Evolutionary conservation across 192 early-diverging fungal genomes (phyloP).

Genomic region (Coemansia furcata): DNA sequence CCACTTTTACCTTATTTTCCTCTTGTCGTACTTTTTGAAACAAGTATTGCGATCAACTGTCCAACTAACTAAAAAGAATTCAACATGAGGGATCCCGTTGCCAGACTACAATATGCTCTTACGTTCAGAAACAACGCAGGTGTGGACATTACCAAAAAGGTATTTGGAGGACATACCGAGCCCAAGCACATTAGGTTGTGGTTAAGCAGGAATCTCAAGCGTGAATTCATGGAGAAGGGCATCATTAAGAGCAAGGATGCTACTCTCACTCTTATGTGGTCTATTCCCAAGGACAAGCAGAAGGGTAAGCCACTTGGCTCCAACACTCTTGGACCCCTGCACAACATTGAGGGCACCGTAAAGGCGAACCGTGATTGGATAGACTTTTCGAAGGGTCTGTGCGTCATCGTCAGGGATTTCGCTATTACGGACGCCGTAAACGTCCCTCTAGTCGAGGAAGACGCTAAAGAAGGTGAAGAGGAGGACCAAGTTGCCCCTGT

Average conservation of each 20-base stretch:
- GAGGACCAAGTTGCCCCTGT: background rate
- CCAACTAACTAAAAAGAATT: background rate
- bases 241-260: slow-evolving; percentile 2
- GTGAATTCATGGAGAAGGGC: background rate
- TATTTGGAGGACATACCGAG: background rate
- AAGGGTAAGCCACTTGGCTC: background rate
- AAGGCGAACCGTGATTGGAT: background rate
- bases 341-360: background rate
- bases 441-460: background rate
- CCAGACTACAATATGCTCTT: background rate
- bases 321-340: background rate
- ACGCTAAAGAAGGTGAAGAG: background rate
- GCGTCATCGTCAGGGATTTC: background rate
- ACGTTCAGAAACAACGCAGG: background rate
- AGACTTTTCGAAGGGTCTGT: background rate
- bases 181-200: background rate
- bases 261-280: background rate
- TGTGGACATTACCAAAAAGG: background rate
- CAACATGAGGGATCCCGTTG: background rate
- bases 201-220: slow-evolving; percentile 1
- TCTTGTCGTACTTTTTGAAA: background rate
- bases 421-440: background rate
- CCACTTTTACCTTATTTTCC: background rate
- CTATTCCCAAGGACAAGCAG: background rate
- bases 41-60: background rate